Evolutionary conservation across 2,329 filamentous ascomycete species (phyloP).

Genomic region (Paracoccidioides brasiliensis): DNA sequence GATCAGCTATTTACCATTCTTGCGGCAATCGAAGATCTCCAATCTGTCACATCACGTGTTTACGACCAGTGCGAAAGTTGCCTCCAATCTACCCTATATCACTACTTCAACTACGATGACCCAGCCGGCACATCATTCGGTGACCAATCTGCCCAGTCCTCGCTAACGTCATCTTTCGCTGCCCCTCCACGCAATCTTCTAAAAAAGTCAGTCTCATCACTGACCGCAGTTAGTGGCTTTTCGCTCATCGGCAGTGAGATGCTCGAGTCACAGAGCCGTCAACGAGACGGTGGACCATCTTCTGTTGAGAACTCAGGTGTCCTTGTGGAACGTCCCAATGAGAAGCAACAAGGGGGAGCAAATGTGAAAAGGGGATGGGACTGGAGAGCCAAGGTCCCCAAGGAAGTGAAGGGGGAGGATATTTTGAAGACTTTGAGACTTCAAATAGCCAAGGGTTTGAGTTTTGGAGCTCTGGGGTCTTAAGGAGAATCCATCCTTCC

Average conservation of each 20-base stretch:
- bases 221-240: slow-evolving; percentile 47
- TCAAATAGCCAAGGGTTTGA: slow-evolving; percentile 60
- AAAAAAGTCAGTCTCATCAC: slow-evolving; percentile 45
- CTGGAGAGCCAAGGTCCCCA: slow-evolving; percentile 49
- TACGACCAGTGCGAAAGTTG: slow-evolving; percentile 66
- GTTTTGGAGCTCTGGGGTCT: slow-evolving; percentile 22
- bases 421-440: slow-evolving; percentile 60
- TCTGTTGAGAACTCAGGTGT: slow-evolving; percentile 45
- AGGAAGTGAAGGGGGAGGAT: slow-evolving; percentile 50
- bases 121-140: slow-evolving; percentile 21
- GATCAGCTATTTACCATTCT: slow-evolving; percentile 63
- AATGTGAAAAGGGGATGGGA: slow-evolving; percentile 54
- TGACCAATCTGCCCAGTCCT: slow-evolving; percentile 10
- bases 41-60: slow-evolving; percentile 61
- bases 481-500: slow-evolving; percentile 3
- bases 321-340: slow-evolving; percentile 24
- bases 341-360: slow-evolving; percentile 12
- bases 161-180: slow-evolving; percentile 6
- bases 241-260: slow-evolving; percentile 63
- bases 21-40: slow-evolving; percentile 64
- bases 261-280: slow-evolving; percentile 37
- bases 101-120: slow-evolving; percentile 46
- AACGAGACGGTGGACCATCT: slow-evolving; percentile 9
- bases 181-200: slow-evolving; percentile 49
- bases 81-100: slow-evolving; percentile 60